Base-by-base conservation (phyloP, 768 basidiomycete species). In the Sarcomyxa edulis region DNA sequence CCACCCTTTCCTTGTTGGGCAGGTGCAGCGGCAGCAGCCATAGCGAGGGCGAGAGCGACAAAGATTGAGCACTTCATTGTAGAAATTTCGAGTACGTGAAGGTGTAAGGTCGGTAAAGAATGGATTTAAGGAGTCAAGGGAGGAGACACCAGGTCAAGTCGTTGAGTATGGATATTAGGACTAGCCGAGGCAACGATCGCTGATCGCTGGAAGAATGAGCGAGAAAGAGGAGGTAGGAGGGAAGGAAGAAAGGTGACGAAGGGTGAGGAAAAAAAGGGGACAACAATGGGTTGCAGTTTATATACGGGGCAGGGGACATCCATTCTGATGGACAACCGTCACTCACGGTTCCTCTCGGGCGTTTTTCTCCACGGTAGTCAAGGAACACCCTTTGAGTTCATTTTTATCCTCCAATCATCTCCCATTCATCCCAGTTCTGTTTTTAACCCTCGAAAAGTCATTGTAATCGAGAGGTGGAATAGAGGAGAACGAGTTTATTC, bases 51-150 rank as follows among this genome's bases (percentile, higher is more conserved):
- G 38, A 60, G 49, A 37, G 49, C 50, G 37, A 58, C 31, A 37
- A 60, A 22, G n/a, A 51, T 43, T 19, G 58, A 45, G 40, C 50
- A 48, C 59, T 58, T 62, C 61, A 61, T 62, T 29, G 36, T 54
- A 47, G 44, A 48, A 47, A 37, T 35, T 7, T 9, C 16, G 41
- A 48, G 40, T 39, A 44, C 37, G 40, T 36, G 44, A 47, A 42
- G 46, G 50, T 48, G 46, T 52, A 46, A 46, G 47, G 43, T 43
- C 38, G 32, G 34, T 35, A 46, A 47, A 42, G 43, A 53, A 45
- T 43, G 56, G 42, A 40, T 35, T 20, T 20, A 35, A 35, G n/a
- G n/a, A 22, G 34, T 35, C 34, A 35, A 35, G 7, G 19, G 34
- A 47, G 42, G 40, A 46, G 40, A 39, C 37, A 48, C 44, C 40